Evolutionary conservation across 1,284 basidiomycete genomes (phyloP).

Genomic region (Sporisorium exsertum): DNA sequence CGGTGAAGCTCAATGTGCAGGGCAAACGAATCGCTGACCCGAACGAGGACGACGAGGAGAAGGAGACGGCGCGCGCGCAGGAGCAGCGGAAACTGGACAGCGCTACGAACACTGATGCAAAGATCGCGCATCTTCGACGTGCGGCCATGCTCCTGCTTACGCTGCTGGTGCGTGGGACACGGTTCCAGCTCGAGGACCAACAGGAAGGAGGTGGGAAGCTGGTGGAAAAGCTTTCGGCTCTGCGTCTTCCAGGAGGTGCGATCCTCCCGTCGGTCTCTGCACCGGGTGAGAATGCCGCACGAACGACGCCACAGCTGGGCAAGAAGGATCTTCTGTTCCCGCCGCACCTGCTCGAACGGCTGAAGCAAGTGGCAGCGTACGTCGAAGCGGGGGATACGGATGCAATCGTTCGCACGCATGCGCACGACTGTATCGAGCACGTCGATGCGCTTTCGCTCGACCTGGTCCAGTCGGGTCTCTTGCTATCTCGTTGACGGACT

Average conservation of each 20-base stretch:
- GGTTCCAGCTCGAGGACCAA: constrained; percentile 51
- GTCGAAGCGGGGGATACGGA: constrained; percentile 39
- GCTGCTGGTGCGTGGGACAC: constrained; percentile 47
- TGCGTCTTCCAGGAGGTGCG: constrained; percentile 54
- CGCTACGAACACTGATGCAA: constrained; percentile 50
- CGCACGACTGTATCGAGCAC: constrained; percentile 47
- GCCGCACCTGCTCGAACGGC: constrained; percentile 9
- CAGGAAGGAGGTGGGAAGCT: constrained; percentile 1
- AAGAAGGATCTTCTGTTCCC: constrained; percentile 38
- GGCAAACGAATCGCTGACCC: constrained; percentile 15
- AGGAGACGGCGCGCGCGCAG: constrained; percentile 5
- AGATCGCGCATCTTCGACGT: constrained; percentile 61
- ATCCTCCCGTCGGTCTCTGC: constrained; percentile 32
- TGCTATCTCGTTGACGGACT: constrained; percentile 5
- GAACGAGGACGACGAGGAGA: constrained; percentile 25
- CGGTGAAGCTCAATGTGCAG: constrained; percentile 40
- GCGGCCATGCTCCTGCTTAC: constrained; percentile 61
- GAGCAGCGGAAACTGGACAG: constrained; percentile 39
- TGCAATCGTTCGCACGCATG: constrained; percentile 53
- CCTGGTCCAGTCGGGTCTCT: constrained; percentile 10
- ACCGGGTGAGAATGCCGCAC: background rate
- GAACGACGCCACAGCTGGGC: background rate
- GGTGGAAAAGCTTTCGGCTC: constrained; percentile 29
- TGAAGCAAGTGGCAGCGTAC: constrained; percentile 31
- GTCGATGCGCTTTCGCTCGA: constrained; percentile 25